Percentiles rank a stretch among this genome's conserved stretches.
Evolutionary conservation across 768 basidiomycete genomes (phyloP).

Genomic region (Austroboletus festivus): DNA sequence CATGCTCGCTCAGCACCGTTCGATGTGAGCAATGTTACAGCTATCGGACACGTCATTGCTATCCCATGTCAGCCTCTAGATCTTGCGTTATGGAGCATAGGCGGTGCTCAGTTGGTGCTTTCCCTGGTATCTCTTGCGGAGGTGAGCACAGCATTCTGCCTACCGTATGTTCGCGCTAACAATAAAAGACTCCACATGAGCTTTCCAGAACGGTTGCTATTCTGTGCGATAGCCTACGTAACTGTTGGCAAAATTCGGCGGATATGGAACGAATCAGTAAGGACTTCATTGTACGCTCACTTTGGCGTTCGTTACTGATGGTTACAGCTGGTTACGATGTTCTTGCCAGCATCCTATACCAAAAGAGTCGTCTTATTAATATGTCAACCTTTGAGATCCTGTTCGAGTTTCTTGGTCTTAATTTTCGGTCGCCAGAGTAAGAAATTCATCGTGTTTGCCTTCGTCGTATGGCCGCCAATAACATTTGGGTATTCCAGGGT

Average conservation of each 20-base stretch:
- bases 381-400: constrained; percentile 77
- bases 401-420: constrained; percentile 84
- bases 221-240: constrained; percentile 71
- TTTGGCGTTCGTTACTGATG: constrained; percentile 6
- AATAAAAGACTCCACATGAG: constrained; percentile 65
- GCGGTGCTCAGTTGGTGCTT: constrained; percentile 73
- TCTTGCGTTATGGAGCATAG: constrained; percentile 74
- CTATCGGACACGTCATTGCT: constrained; percentile 54
- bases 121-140: constrained; percentile 73
- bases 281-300: constrained; percentile 26
- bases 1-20: neutral
- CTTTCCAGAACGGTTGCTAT: constrained; percentile 70
- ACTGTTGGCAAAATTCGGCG: constrained; percentile 91
- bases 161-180: neutral
- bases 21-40: neutral
- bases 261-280: constrained; percentile 88
- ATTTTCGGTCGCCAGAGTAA: constrained; percentile 78
- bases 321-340: constrained; percentile 81
- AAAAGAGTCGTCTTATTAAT: constrained; percentile 73
- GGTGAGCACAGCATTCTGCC: constrained; percentile 37
- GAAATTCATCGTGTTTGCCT: constrained; percentile 20
- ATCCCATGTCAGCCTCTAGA: constrained; percentile 68
- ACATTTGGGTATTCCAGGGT: constrained; percentile 42
- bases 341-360: constrained; percentile 66
- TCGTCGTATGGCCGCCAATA: no score